These are phyloP conservation scores for Yarrowia alimentaria DNA, from an alignment of 805 yeast species.

Conservation along the genomic window DNA sequence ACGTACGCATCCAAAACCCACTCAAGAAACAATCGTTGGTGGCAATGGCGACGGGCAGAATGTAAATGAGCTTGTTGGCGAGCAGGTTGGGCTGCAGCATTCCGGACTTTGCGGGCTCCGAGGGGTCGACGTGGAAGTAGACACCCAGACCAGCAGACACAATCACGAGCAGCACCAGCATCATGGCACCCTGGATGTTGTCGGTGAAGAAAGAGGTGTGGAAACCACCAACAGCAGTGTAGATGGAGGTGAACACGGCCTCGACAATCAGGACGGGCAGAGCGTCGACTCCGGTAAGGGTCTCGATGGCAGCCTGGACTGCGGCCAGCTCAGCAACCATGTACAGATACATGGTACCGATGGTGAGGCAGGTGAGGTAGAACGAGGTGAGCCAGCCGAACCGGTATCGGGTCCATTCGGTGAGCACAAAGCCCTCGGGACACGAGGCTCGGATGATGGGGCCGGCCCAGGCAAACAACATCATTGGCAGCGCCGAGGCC, in stretches of 20 bases:
- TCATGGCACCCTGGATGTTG: slow-evolving; percentile 75
- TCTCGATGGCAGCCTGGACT: slow-evolving; percentile 68
- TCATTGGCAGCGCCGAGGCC: slow-evolving; percentile 78
- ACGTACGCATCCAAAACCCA: slow-evolving; percentile 93
- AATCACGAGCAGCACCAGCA: slow-evolving; percentile 62
- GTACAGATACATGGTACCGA: slow-evolving; percentile 72
- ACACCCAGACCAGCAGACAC: slow-evolving; percentile 78
- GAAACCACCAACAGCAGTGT: slow-evolving; percentile 88
- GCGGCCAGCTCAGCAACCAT: slow-evolving; percentile 88
- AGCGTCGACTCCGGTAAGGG: slow-evolving; percentile 75
- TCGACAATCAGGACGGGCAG: slow-evolving; percentile 80
- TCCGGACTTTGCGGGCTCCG: slow-evolving; percentile 54
- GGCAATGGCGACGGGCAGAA: slow-evolving; percentile 78
- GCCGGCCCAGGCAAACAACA: slow-evolving; percentile 78
- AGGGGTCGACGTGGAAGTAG: slow-evolving; percentile 59
- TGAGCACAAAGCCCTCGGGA: slow-evolving; percentile 86
- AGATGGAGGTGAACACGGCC: slow-evolving; percentile 81
- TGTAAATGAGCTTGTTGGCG: slow-evolving; percentile 89
- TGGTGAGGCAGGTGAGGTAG: slow-evolving; percentile 75
- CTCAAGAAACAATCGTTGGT: slow-evolving; percentile 88
- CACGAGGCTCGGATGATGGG: slow-evolving; percentile 74
- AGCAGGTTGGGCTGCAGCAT: slow-evolving; percentile 63
- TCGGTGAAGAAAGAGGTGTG: slow-evolving; percentile 85
- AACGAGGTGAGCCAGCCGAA: slow-evolving; percentile 72
- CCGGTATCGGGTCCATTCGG: slow-evolving; percentile 90